Percentiles rank a stretch among this genome's conserved stretches.
phyloP scores from a whole-genome alignment of 2,329 filamentous ascomycete species.

The Proliferodiscus dingleyae region DNA sequence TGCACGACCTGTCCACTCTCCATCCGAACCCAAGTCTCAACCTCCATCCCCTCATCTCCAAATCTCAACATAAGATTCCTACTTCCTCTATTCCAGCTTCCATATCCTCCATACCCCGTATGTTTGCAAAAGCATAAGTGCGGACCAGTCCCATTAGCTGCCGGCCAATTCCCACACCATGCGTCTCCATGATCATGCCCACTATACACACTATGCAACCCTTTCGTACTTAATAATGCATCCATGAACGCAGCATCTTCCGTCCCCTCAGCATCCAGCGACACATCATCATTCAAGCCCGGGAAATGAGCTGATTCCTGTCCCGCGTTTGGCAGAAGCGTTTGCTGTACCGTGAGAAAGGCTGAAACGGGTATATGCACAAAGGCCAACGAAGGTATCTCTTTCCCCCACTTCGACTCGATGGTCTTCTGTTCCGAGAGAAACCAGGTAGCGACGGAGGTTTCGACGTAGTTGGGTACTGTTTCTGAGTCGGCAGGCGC shows the following conservation, averaged over 20 bases:
- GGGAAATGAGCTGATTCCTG: conserved; percentile 37
- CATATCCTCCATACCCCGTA: conserved; percentile 67
- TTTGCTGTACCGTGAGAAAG: conserved; percentile 37
- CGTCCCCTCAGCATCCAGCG: conserved; percentile 29
- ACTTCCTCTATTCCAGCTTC: conserved; percentile 56
- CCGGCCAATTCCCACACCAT: conserved; percentile 50
- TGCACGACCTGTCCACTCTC: conserved; percentile 51
- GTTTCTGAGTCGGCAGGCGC: conserved; percentile 23
- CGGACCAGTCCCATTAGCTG: conserved; percentile 37
- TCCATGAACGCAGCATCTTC: conserved; percentile 60
- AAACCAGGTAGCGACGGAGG: conserved; percentile 43
- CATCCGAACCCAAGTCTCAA: conserved; percentile 58
- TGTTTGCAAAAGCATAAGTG: conserved; percentile 59
- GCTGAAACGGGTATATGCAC: conserved; percentile 48
- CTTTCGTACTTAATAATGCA: conserved; percentile 49
- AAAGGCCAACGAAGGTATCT: conserved; percentile 48
- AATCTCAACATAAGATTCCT: conserved; percentile 49
- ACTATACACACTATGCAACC: conserved; percentile 54
- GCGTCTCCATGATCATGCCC: conserved; percentile 64
- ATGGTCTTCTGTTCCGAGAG: conserved; percentile 29
- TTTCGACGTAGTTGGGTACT: conserved; percentile 41
- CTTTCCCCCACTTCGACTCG: conserved; percentile 27
- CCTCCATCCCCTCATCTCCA: conserved; percentile 35
- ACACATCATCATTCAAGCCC: conserved; percentile 41
- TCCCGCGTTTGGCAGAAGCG: conserved; percentile 7